Evolutionary conservation across 495 filamentous ascomycete genomes (phyloP), one percentile per base, ranked within the genome.

Genomic region (Evernia prunastri): DNA sequence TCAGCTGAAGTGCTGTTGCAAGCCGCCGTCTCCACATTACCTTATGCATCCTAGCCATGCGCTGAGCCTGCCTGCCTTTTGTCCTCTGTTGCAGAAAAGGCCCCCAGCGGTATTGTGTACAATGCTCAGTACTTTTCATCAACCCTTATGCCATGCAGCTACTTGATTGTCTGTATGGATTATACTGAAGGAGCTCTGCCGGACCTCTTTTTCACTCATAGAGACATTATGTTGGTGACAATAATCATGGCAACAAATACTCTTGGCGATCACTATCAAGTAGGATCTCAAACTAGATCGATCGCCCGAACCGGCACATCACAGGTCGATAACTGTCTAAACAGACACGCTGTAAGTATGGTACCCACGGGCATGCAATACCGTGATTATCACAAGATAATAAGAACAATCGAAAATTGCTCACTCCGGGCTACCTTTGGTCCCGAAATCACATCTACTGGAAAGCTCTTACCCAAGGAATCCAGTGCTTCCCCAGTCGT

Each of bases 381-480:
- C 33, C 29, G 12, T 6, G 51, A 33, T 33, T 18, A 60, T 13
- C 27, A 43, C 23, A 25, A n/a, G 18, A 31, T 47, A 7, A 33
- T 42, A 31, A 60, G 25, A 60, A 27, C 39, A 31, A 60, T 60
- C 27, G 45, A 60, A 45, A 45, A 45, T 9, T 60, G 23, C 23
- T 60, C 40, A 8, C 45, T 60, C 23, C 37, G 47, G 47, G 23
- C 0, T 2, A 35, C 25, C 8, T 60, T 42, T 60, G 58, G 23
- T 27, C 20, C 37, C 6, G 27, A 35, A 60, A 8, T 47, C 45
- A 45, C 27, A 47, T 33, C 40, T n/a, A 42, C 29, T 13, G n/a
- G 39, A 42, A 25, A 33, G 9, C 18, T 60, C 17, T 33, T 54
- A 8, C 29, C 29, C 4, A 54, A 54, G 17, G 10, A 35, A 33